A percentile compares a stretch with the other conserved stretches of the same genome.
These are phyloP conservation scores for Cadophora malorum DNA, from an alignment of 2,329 filamentous ascomycete species.

Conservation along the genomic window DNA sequence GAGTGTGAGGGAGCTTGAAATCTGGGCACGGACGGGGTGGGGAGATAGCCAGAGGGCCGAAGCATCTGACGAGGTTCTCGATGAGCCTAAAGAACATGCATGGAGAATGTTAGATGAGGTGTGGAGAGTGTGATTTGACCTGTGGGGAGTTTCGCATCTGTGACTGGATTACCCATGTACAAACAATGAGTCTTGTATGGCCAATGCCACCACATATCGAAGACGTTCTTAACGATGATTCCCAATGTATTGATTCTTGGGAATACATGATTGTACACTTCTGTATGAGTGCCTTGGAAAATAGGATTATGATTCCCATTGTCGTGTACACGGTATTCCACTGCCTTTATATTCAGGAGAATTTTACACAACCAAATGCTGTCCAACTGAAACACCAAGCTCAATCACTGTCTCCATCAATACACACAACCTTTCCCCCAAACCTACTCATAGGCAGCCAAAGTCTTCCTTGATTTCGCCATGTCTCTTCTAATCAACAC, in stretches of 20 bases:
- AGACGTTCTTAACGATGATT: neutral
- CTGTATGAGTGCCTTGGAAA: neutral
- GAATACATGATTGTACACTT: neutral
- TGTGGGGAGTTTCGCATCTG: no score
- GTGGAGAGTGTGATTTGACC: slow-evolving; percentile 6
- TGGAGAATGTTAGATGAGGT: slow-evolving; percentile 9
- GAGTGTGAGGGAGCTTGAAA: neutral
- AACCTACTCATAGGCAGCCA: no score
- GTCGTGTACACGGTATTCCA: neutral
- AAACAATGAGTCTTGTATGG: neutral
- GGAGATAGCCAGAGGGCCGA: neutral
- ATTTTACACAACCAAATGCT: neutral
- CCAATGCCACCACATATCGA: neutral
- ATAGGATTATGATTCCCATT: no score
- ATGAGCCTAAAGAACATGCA: neutral
- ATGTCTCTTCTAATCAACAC: no score
- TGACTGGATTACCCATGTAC: neutral
- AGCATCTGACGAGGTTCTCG: no score
- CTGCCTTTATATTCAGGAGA: neutral
- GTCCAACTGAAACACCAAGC: neutral
- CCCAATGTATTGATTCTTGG: neutral
- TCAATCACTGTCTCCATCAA: neutral
- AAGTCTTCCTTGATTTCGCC: no score
- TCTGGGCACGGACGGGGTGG: neutral
- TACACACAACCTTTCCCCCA: no score